phyloP scores from a whole-genome alignment of 495 filamentous ascomycete species.

The Wilcoxina mikolae region DNA sequence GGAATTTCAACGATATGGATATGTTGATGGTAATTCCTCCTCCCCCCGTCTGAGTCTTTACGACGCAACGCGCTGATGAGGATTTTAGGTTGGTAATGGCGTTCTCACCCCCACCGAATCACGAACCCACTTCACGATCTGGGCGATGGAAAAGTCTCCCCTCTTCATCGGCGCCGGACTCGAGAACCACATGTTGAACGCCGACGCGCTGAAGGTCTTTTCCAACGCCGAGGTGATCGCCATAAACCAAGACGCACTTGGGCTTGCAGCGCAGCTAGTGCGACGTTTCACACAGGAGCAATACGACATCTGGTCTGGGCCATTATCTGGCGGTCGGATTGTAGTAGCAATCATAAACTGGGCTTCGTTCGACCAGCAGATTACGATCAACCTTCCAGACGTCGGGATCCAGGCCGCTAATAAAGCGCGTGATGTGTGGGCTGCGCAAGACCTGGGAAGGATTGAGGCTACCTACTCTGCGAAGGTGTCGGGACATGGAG shows the following conservation, averaged over 20 bases:
- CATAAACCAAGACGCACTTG: slow-evolving; percentile 41
- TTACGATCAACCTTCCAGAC: slow-evolving; percentile 33
- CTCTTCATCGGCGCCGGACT: slow-evolving; percentile 39
- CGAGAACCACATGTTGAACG: slow-evolving; percentile 15
- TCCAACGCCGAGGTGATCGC: slow-evolving; percentile 39
- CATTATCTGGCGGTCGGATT: slow-evolving; percentile 30
- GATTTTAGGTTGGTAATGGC: slow-evolving; percentile 30
- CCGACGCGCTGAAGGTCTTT: slow-evolving; percentile 32
- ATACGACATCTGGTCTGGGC: slow-evolving; percentile 39
- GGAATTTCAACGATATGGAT: slow-evolving; percentile 42
- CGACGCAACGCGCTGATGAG: too few species aligned
- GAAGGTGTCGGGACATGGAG: slow-evolving; percentile 32
- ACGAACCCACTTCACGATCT: slow-evolving; percentile 42
- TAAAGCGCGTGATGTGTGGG: slow-evolving; percentile 35
- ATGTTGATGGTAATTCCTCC: slow-evolving; percentile 44
- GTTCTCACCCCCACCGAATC: slow-evolving; percentile 32
- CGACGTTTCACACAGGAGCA: slow-evolving; percentile 28
- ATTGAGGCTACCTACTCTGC: slow-evolving; percentile 33
- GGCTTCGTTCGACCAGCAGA: slow-evolving; percentile 30
- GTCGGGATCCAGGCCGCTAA: slow-evolving; percentile 33
- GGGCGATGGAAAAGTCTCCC: slow-evolving; percentile 44
- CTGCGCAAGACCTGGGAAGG: slow-evolving; percentile 17
- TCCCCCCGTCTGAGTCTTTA: slow-evolving; percentile 23
- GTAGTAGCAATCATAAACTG: slow-evolving; percentile 38
- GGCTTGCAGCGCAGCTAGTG: slow-evolving; percentile 31